Conservation (phyloP, 805 yeast genomes). For the Candida ulmi region DNA sequence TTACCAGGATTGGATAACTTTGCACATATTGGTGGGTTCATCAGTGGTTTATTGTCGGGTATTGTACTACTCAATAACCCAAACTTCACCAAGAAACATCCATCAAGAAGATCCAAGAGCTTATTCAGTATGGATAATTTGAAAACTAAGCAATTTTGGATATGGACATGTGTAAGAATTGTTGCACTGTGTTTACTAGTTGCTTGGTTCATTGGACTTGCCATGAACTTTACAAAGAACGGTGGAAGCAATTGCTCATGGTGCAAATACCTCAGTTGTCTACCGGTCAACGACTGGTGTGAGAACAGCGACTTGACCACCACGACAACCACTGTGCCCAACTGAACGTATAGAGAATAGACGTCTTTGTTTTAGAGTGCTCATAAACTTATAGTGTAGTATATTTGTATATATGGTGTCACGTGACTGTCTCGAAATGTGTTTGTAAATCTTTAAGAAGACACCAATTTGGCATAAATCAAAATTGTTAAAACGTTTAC, state of each 20-base stretch:
- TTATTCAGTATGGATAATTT: slow-evolving; percentile 16
- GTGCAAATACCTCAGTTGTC: slow-evolving; percentile 70
- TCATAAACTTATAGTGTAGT: background rate
- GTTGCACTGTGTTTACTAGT: slow-evolving; percentile 39
- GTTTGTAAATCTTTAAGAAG: no score
- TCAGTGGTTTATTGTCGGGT: slow-evolving; percentile 50
- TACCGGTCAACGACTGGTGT: slow-evolving; percentile 72
- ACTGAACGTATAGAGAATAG: background rate
- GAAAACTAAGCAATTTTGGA: slow-evolving; percentile 36
- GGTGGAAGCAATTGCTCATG: slow-evolving; percentile 54
- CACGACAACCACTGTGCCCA: background rate
- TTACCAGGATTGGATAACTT: slow-evolving; percentile 74
- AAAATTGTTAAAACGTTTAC: no score
- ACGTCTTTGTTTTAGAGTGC: background rate
- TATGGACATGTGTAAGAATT: slow-evolving; percentile 49
- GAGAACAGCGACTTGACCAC: slow-evolving; percentile 33
- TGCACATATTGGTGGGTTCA: slow-evolving; percentile 53
- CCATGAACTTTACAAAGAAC: slow-evolving; percentile 40
- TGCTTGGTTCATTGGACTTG: slow-evolving; percentile 44
- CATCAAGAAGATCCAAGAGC: slow-evolving; percentile 5
- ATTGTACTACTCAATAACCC: slow-evolving; percentile 53
- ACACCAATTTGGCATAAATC: no score
- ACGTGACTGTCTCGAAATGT: no score
- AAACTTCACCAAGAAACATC: slow-evolving; percentile 27
- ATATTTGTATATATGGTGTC: no score